Percentiles rank a stretch among this genome's conserved stretches.
These are phyloP conservation scores for Raphanus raphanistrum DNA, from an alignment of 345 rosid genomes.

Conservation along the genomic window DNA sequence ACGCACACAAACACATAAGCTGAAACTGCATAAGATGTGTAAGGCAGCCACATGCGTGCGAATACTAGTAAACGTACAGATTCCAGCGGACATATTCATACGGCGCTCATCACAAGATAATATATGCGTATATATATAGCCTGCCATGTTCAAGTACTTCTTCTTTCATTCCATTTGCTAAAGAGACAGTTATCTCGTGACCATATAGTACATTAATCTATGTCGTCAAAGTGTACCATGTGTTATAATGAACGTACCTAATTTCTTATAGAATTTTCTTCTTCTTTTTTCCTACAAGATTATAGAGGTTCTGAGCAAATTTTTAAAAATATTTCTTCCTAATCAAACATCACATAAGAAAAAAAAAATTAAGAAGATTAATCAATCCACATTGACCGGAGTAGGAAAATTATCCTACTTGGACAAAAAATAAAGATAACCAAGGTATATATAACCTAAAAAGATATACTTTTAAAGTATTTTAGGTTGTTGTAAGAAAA, in stretches of 20 bases:
- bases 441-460: background rate
- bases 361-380: background rate
- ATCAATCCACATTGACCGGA: background rate
- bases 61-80: constrained; percentile 30
- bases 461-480: no score
- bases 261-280: background rate
- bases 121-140: background rate
- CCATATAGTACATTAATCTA: constrained; percentile 15
- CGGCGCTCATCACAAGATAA: constrained; percentile 23
- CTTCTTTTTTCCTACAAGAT: background rate
- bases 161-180: constrained; percentile 7
- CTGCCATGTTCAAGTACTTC: constrained; percentile 13
- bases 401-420: background rate
- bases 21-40: constrained; percentile 25
- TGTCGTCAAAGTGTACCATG: constrained; percentile 9
- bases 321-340: background rate
- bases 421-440: background rate
- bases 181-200: constrained; percentile 33
- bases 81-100: constrained; percentile 28
- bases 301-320: background rate
- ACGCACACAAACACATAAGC: constrained; percentile 18
- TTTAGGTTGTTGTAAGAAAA: no score
- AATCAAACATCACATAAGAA: background rate
- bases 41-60: constrained; percentile 38
- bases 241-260: constrained; percentile 16